phyloP scores from a whole-genome alignment of 495 filamentous ascomycete genomes.

The Neurospora pannonica region DNA sequence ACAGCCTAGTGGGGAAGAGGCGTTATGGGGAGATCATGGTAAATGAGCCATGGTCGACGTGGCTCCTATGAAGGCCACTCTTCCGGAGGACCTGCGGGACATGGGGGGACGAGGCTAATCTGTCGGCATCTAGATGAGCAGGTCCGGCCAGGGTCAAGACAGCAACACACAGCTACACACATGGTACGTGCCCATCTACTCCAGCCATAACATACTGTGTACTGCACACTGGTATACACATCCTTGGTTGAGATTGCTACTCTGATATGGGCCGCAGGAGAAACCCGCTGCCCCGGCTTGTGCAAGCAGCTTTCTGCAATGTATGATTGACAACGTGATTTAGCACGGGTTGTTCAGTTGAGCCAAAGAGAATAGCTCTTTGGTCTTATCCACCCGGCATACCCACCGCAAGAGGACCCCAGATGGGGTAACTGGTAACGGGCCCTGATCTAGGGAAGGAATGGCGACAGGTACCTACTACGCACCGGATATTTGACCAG shows the following conservation, averaged over 20 bases:
- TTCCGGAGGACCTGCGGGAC: slow-evolving; percentile 14
- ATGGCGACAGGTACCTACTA: neutral
- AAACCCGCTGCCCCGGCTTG: neutral
- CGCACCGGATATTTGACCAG: neutral
- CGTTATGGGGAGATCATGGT: slow-evolving; percentile 12
- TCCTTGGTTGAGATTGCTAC: neutral
- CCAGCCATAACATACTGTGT: neutral
- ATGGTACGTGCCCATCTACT: neutral
- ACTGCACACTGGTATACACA: neutral
- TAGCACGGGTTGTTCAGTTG: neutral
- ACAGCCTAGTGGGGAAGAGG: slow-evolving; percentile 19
- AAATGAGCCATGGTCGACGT: slow-evolving; percentile 29
- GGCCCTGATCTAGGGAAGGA: neutral
- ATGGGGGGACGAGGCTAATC: slow-evolving; percentile 22
- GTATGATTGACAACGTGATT: neutral
- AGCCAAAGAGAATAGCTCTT: neutral
- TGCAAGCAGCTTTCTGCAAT: neutral
- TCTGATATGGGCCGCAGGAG: neutral
- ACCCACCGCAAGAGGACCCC: neutral
- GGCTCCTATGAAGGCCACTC: slow-evolving; percentile 28
- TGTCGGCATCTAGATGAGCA: slow-evolving; percentile 14
- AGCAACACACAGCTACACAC: neutral
- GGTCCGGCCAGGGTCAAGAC: slow-evolving; percentile 2
- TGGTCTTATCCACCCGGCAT: neutral
- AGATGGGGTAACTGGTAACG: neutral